Conservation (phyloP, 179 eudicot genomes). For the Kewa caespitosa region DNA sequence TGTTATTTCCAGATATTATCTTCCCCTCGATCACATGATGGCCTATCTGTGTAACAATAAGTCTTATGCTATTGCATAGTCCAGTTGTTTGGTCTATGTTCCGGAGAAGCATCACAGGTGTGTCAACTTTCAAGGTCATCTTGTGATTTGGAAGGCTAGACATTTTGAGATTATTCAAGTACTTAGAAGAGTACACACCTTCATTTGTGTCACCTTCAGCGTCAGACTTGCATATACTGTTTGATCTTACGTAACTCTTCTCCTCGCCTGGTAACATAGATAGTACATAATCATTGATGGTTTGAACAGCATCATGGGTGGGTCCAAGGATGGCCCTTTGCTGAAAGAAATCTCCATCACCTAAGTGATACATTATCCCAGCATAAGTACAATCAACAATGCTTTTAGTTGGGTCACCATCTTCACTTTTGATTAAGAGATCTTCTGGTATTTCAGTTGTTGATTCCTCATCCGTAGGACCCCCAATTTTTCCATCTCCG, state of each 20-base stretch:
- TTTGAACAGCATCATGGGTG: neutral
- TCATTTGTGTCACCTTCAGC: neutral
- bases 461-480: neutral
- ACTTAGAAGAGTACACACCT: neutral
- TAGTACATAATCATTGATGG: neutral
- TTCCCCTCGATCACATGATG: neutral
- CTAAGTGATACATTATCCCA: neutral
- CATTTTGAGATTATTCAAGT: neutral
- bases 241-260: neutral
- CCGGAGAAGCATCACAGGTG: neutral
- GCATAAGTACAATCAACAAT: neutral
- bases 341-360: neutral
- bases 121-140: neutral
- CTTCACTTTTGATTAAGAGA: no score
- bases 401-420: neutral
- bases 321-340: neutral
- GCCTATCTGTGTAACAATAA: neutral
- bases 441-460: neutral
- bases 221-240: neutral
- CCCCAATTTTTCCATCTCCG: neutral
- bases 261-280: neutral
- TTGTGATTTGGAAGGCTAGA: neutral
- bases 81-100: neutral
- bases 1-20: neutral
- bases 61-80: neutral